phyloP scores from a whole-genome alignment of 805 yeast genomes.

The Saccharomyces kudriavzevii region DNA sequence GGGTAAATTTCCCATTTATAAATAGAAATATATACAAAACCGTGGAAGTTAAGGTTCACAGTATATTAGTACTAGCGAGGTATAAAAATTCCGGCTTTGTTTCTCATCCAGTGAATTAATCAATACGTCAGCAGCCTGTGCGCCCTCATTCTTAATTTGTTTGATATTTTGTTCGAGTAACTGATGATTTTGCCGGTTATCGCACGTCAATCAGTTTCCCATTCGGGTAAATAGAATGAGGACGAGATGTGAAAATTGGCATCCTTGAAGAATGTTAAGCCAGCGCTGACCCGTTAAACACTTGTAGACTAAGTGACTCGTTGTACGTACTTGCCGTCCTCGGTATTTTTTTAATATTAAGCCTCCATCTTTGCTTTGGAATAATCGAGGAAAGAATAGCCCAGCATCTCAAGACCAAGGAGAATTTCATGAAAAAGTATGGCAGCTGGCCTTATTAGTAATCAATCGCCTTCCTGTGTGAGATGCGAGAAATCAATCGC shows the following conservation, averaged over 20 bases:
- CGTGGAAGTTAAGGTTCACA: background rate
- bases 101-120: background rate
- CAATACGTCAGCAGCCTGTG: background rate
- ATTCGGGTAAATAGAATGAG: background rate
- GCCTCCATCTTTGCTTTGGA: background rate
- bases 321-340: background rate
- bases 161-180: background rate
- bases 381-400: background rate
- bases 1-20: background rate
- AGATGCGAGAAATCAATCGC: conserved; percentile 47
- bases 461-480: conserved; percentile 27
- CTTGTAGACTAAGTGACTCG: background rate
- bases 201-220: background rate
- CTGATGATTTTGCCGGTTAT: background rate
- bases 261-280: background rate
- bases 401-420: background rate
- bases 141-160: background rate
- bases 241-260: background rate
- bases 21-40: background rate
- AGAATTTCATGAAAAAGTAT: background rate
- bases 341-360: background rate
- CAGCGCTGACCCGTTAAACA: background rate
- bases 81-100: background rate
- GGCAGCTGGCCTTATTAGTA: conserved; percentile 9
- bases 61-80: too few relatives aligned